Conservation (phyloP, 2,329 filamentous ascomycete species). For the Juglanconis oblonga region DNA sequence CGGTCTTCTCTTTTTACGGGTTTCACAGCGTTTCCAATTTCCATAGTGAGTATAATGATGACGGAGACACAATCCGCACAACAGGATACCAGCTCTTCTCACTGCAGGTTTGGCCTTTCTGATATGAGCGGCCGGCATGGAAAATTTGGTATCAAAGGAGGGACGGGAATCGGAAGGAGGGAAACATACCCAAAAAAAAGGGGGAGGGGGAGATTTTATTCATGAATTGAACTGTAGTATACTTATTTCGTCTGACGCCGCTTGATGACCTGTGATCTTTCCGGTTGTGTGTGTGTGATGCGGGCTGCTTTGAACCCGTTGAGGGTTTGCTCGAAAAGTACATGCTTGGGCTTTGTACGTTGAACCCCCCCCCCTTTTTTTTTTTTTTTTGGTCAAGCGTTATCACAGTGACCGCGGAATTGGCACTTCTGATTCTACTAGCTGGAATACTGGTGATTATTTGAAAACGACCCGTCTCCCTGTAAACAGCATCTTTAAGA, state of each 20-base stretch:
- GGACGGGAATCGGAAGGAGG: neutral
- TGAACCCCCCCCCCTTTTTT: too few relatives aligned
- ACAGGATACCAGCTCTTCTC: neutral
- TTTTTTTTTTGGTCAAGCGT: too few relatives aligned
- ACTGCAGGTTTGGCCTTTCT: neutral
- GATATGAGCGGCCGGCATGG: neutral
- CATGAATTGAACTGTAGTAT: neutral
- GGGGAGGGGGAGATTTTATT: neutral
- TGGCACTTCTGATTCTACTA: too few relatives aligned
- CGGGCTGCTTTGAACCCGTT: too few relatives aligned
- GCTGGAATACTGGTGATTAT: too few relatives aligned
- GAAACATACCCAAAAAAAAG: neutral
- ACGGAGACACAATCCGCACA: neutral
- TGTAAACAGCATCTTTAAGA: too few relatives aligned
- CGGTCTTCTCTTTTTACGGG: neutral
- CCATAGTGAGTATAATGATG: slow-evolving; percentile 2
- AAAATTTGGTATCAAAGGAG: neutral
- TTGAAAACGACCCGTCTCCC: too few relatives aligned
- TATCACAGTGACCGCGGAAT: too few relatives aligned
- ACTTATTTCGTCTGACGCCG: neutral
- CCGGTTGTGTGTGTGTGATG: too few relatives aligned
- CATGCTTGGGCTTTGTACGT: too few relatives aligned
- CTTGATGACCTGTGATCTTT: too few relatives aligned
- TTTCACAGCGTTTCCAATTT: neutral
- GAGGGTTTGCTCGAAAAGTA: too few relatives aligned